Percentiles rank a stretch among this genome's conserved stretches.
These are phyloP conservation scores for Pseudonectria foliicola DNA, from an alignment of 2,329 filamentous ascomycete genomes.

Conservation along the genomic window DNA sequence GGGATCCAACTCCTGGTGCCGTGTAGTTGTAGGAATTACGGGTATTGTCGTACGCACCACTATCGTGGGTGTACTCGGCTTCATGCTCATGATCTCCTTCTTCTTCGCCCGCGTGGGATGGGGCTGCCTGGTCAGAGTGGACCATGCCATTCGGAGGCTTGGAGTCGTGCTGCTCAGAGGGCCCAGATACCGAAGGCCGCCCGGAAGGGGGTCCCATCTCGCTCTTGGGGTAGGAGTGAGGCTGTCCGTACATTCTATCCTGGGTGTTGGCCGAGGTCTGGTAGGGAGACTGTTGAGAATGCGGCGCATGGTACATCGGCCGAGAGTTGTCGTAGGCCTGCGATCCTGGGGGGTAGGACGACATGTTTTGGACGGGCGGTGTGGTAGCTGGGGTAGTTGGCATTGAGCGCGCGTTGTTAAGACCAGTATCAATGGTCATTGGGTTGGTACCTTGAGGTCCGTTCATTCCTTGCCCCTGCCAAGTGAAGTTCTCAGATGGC, in stretches of 20 bases:
- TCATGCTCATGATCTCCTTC: conserved; percentile 69
- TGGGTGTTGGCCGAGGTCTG: conserved; percentile 54
- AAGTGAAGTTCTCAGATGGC: conserved; percentile 72
- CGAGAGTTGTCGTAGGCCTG: conserved; percentile 72
- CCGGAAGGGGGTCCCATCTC: conserved; percentile 80
- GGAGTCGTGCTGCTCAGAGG: conserved; percentile 55
- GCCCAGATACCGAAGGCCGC: conserved; percentile 50
- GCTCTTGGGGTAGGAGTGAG: conserved; percentile 65
- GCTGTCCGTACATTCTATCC: conserved; percentile 62
- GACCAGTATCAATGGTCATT: conserved; percentile 70
- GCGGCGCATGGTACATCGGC: conserved; percentile 67
- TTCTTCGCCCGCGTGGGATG: conserved; percentile 54
- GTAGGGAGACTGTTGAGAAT: conserved; percentile 65
- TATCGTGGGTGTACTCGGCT: conserved; percentile 81
- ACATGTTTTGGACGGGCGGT: conserved; percentile 77
- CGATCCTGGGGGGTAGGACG: conserved; percentile 61
- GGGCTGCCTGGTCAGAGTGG: conserved; percentile 40
- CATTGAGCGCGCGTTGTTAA: conserved; percentile 77
- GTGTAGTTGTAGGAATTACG: conserved; percentile 74
- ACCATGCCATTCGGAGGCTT: conserved; percentile 62
- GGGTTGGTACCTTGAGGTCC: conserved; percentile 58
- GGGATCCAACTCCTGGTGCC: conserved; percentile 55
- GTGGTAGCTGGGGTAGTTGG: conserved; percentile 88
- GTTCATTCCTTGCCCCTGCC: conserved; percentile 58
- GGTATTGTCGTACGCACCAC: conserved; percentile 63